A percentile compares a stretch with the other conserved stretches of the same genome.
These are phyloP conservation scores for Blastomyces parvus DNA, from an alignment of 2,329 filamentous ascomycete genomes.

Conservation along the genomic window DNA sequence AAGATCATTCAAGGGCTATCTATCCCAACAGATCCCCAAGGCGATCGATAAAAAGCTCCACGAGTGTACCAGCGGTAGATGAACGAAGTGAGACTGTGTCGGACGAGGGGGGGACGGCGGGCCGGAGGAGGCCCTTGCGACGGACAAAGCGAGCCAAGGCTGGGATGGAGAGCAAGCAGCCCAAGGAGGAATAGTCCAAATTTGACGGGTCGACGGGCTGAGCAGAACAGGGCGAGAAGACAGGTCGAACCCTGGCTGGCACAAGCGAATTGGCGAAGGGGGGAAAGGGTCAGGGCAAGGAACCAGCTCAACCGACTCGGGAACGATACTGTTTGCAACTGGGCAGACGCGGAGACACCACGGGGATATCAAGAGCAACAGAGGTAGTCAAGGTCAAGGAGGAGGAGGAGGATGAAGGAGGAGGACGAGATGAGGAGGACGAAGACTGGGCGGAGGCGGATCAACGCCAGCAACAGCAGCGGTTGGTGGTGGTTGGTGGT, in stretches of 20 bases:
- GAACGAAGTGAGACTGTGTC: not conserved
- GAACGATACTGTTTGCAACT: not conserved
- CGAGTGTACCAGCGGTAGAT: not conserved
- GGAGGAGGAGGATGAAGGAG: not conserved
- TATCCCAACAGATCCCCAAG: not conserved
- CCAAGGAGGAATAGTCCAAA: slow-evolving; percentile 3
- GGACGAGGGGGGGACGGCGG: not conserved
- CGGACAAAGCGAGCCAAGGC: not conserved
- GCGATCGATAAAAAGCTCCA: not conserved
- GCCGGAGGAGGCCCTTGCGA: not conserved
- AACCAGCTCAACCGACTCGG: slow-evolving; percentile 3
- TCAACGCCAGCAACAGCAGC: not conserved
- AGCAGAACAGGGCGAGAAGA: not conserved
- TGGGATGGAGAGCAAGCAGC: not conserved
- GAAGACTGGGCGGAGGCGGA: not conserved
- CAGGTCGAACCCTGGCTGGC: not conserved
- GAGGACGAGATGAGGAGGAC: no score
- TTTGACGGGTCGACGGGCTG: not conserved
- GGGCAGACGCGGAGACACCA: not conserved
- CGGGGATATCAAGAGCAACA: not conserved
- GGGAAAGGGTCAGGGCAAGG: not conserved
- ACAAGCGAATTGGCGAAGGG: slow-evolving; percentile 6
- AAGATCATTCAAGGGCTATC: not conserved
- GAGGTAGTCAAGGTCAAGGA: not conserved
- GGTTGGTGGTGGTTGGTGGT: not conserved